Base-by-base conservation (phyloP, 225 moss, liverwort and hornwort species). In the Sphagnum contortum region DNA sequence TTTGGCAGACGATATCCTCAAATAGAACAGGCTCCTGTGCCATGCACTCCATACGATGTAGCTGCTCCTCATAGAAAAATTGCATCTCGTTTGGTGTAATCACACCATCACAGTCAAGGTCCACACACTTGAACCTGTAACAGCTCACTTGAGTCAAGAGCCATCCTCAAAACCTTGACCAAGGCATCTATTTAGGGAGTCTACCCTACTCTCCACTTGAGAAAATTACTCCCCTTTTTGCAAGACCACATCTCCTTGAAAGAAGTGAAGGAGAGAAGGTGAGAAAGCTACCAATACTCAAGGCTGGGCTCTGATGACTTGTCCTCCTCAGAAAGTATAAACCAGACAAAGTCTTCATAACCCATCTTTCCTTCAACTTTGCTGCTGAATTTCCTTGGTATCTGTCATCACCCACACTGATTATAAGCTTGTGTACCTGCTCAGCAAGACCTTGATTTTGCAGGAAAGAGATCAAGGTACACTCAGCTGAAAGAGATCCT, bases 31-130 rank as follows among this genome's bases (percentile, higher is more conserved):
- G 94, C 58, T 94, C 94, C 73, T 94, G 94, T 58, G 94, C 91
- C 94, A 94, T 94, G 66, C 94, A 94, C 73, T 94, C 91, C 91
- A 94, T 91, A 53, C 94, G 80, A 75, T 94, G 94, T 61, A 91
- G 66, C 65, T 94, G 94, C 77, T 94, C 94, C 68, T 94, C 94
- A 67, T 94, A 94, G 50, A 94, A 94, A 59, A 87, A 88, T 52
- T 86, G 89, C 94, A 94, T 94, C 78, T 94, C 94, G 65, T 89
- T 91, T 54, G 91, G 82, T 67, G 94, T 91, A 50, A 94, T 87
- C 47, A 94, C 75, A 69, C 89, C 94, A 70, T 94, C 87, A 62
- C 87, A 89, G 77, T 94, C 94, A 62, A 94, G 65, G 75, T 94
- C 94, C 70, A 94, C 91, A 80, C 94, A 94, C 71, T 87, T 91